These are phyloP conservation scores for Beauveria caledonica DNA, from an alignment of 2,329 filamentous ascomycete genomes.

Conservation along the genomic window DNA sequence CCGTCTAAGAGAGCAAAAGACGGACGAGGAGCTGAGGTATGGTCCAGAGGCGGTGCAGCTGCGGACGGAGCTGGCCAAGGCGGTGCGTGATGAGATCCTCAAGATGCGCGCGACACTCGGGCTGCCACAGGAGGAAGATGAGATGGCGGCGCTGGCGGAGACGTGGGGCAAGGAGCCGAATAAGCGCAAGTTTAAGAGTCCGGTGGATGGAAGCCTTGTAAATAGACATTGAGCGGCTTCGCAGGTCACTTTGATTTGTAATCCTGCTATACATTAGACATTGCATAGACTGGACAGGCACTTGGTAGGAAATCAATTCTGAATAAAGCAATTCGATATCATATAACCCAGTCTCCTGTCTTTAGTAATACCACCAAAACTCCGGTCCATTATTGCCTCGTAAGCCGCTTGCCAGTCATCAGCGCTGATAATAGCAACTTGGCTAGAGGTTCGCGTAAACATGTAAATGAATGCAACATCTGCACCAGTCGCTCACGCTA, in stretches of 20 bases:
- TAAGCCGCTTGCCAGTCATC: not conserved
- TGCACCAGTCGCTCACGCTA: not conserved
- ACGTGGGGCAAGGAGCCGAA: constrained; percentile 60
- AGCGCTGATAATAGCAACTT: not conserved
- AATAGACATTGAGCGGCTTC: constrained; percentile 24
- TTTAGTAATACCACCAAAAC: constrained; percentile 6
- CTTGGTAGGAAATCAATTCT: not conserved
- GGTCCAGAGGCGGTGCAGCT: constrained; percentile 57
- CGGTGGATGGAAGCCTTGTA: constrained; percentile 45
- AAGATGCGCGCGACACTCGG: constrained; percentile 67
- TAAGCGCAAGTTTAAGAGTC: constrained; percentile 41
- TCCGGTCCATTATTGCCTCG: constrained; percentile 4
- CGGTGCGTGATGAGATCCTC: constrained; percentile 71
- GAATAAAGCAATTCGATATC: not conserved
- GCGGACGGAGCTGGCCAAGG: constrained; percentile 69
- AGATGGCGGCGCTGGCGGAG: constrained; percentile 66
- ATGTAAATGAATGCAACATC: constrained; percentile 1
- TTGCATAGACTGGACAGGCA: not conserved
- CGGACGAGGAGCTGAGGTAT: constrained; percentile 40
- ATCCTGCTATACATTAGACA: constrained; percentile 1
- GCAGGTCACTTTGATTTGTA: not conserved
- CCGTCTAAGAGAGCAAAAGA: constrained; percentile 43
- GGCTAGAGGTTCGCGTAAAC: not conserved
- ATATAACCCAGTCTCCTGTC: constrained; percentile 1
- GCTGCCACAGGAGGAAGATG: constrained; percentile 68